A percentile compares a stretch with the other conserved stretches of the same genome.
These are phyloP conservation scores for Penicillium macrosclerotiorum DNA, from an alignment of 495 filamentous ascomycete species.

Conservation along the genomic window DNA sequence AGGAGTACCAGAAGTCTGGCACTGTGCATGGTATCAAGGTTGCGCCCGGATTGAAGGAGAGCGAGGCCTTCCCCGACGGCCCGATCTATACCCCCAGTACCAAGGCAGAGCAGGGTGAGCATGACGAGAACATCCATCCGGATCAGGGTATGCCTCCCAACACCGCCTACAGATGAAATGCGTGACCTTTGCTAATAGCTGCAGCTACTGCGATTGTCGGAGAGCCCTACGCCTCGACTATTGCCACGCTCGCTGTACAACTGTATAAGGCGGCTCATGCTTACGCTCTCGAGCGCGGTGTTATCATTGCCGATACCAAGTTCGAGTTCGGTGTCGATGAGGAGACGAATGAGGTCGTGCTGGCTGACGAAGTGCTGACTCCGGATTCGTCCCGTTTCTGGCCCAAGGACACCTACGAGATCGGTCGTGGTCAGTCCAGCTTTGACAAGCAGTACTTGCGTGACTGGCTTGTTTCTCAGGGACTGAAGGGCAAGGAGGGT, in stretches of 20 bases:
- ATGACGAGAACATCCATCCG: slow-evolving; percentile 90
- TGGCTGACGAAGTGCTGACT: slow-evolving; percentile 92
- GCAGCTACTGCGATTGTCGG: slow-evolving; percentile 70
- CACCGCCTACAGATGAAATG: background rate
- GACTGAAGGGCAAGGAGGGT: slow-evolving; percentile 67
- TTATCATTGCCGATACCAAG: slow-evolving; percentile 90
- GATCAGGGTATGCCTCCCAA: slow-evolving; percentile 49
- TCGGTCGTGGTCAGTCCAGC: slow-evolving; percentile 73
- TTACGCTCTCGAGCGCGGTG: slow-evolving; percentile 74
- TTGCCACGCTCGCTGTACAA: slow-evolving; percentile 68
- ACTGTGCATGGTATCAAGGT: slow-evolving; percentile 80
- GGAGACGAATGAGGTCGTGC: slow-evolving; percentile 70
- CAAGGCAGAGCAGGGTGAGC: slow-evolving; percentile 78
- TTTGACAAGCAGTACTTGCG: slow-evolving; percentile 91
- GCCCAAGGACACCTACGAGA: slow-evolving; percentile 68
- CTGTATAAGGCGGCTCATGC: slow-evolving; percentile 72
- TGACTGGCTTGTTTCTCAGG: slow-evolving; percentile 75
- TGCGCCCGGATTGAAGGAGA: slow-evolving; percentile 65
- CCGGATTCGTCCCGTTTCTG: slow-evolving; percentile 88
- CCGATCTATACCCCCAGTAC: slow-evolving; percentile 88
- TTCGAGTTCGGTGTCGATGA: slow-evolving; percentile 80
- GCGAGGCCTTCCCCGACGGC: slow-evolving; percentile 63
- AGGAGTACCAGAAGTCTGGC: slow-evolving; percentile 67
- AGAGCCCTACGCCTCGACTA: slow-evolving; percentile 65
- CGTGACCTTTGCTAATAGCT: no score